Evolutionary conservation across 1,284 basidiomycete species (phyloP).

Genomic region (Vanrija humicola): DNA sequence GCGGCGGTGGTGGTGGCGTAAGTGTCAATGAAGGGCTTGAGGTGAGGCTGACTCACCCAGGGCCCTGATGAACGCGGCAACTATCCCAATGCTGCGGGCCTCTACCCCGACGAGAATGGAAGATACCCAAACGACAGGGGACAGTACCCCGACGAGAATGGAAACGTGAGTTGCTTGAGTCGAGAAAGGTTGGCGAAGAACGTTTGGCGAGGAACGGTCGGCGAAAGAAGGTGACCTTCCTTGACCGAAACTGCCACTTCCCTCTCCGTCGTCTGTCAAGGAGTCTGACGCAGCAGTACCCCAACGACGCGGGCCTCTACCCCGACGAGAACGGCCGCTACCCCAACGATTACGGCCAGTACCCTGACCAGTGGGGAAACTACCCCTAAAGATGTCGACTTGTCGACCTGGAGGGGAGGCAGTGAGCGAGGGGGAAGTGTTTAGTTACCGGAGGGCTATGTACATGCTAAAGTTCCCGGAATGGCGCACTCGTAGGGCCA

Average conservation of each 20-base stretch:
- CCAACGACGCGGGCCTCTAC: neutral
- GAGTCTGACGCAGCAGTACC: neutral
- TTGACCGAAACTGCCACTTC: too few relatives aligned
- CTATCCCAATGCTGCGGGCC: neutral
- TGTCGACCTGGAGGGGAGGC: too few relatives aligned
- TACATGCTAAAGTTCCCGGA: too few relatives aligned
- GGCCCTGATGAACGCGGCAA: too few relatives aligned
- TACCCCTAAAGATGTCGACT: neutral
- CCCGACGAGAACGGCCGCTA: neutral
- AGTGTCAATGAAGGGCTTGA: too few relatives aligned
- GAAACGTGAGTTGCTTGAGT: neutral
- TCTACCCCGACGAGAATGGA: neutral
- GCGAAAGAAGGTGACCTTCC: neutral
- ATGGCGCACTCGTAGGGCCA: too few relatives aligned
- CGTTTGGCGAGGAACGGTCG: neutral
- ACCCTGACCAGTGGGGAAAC: neutral
- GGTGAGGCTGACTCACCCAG: too few relatives aligned
- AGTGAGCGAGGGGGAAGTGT: too few relatives aligned
- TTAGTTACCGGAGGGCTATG: too few relatives aligned
- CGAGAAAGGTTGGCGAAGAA: neutral
- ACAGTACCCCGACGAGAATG: conserved; percentile 1
- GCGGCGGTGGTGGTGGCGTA: too few relatives aligned
- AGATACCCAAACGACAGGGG: neutral
- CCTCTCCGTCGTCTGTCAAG: too few relatives aligned
- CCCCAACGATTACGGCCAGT: neutral